Evolutionary conservation across 2,329 filamentous ascomycete genomes (phyloP).

Genomic region (Chrysoporthe austroafricana): DNA sequence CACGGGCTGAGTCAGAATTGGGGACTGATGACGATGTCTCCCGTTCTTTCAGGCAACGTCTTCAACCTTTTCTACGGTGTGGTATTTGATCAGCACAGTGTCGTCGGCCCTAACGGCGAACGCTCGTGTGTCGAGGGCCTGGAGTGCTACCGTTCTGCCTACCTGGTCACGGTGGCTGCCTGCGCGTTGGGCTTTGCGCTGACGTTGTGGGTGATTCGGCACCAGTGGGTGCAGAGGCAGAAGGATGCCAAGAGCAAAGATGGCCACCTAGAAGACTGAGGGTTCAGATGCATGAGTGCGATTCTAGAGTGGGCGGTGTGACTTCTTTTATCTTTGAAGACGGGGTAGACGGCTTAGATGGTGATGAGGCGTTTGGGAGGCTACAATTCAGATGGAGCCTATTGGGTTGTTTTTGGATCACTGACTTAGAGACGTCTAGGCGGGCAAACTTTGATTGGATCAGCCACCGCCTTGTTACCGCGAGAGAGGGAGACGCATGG

Average conservation of each 20-base stretch:
- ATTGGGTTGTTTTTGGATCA: neutral
- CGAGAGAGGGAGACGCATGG: neutral
- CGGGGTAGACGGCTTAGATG: neutral
- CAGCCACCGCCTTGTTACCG: neutral
- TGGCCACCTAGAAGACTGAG: conserved; percentile 41
- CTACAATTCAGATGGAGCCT: neutral
- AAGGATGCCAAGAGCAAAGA: conserved; percentile 44
- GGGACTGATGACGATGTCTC: conserved; percentile 91
- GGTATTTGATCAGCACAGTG: conserved; percentile 81
- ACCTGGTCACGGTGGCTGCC: conserved; percentile 75
- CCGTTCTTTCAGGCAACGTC: conserved; percentile 84
- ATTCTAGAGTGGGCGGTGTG: neutral
- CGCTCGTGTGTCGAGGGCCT: conserved; percentile 77
- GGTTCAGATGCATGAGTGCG: neutral
- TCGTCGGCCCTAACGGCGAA: conserved; percentile 69
- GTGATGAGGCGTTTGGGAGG: conserved; percentile 4
- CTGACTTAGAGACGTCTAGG: neutral
- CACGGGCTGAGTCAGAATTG: conserved; percentile 91
- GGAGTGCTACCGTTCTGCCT: conserved; percentile 80
- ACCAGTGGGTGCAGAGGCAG: conserved; percentile 51
- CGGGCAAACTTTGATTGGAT: neutral
- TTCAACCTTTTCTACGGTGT: conserved; percentile 91
- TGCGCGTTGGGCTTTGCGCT: conserved; percentile 71
- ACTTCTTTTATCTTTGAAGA: neutral
- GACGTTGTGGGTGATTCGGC: conserved; percentile 71